These are phyloP conservation scores for Drechslera avenae DNA, from an alignment of 2,329 filamentous ascomycete genomes.

Conservation along the genomic window DNA sequence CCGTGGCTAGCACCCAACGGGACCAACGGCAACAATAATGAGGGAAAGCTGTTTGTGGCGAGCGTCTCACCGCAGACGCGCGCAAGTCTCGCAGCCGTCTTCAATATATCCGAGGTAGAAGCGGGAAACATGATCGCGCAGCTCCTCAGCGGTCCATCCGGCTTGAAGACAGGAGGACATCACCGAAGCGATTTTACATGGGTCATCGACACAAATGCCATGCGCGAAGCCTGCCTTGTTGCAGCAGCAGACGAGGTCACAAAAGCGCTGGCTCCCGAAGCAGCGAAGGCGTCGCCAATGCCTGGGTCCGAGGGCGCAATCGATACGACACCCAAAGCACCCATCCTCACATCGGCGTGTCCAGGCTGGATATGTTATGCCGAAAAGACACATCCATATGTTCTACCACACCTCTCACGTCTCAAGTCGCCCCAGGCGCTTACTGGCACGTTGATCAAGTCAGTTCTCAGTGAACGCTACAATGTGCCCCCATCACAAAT, in stretches of 20 bases:
- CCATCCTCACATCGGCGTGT: conserved; percentile 85
- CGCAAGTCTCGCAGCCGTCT: conserved; percentile 86
- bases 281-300: conserved; percentile 26
- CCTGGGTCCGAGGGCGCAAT: conserved; percentile 42
- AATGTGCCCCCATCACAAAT: conserved; percentile 77
- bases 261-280: conserved; percentile 39
- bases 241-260: conserved; percentile 56
- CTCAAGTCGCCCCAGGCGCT: conserved; percentile 95
- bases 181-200: conserved; percentile 81
- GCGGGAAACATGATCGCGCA: conserved; percentile 84
- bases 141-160: conserved; percentile 72
- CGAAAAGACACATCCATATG: conserved; percentile 94
- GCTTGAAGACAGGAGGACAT: conserved; percentile 71
- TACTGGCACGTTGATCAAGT: conserved; percentile 88
- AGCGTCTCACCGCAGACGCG: conserved; percentile 91
- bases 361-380: conserved; percentile 99
- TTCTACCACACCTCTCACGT: conserved; percentile 86
- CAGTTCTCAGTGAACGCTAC: conserved; percentile 73
- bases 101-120: conserved; percentile 72
- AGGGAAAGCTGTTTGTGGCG: conserved; percentile 83
- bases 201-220: conserved; percentile 86
- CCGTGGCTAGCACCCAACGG: conserved; percentile 40
- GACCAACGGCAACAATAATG: conserved; percentile 33
- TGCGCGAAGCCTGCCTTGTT: conserved; percentile 82
- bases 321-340: conserved; percentile 58